phyloP scores from a whole-genome alignment of 805 yeast genomes.

The Candida tammaniensis region DNA sequence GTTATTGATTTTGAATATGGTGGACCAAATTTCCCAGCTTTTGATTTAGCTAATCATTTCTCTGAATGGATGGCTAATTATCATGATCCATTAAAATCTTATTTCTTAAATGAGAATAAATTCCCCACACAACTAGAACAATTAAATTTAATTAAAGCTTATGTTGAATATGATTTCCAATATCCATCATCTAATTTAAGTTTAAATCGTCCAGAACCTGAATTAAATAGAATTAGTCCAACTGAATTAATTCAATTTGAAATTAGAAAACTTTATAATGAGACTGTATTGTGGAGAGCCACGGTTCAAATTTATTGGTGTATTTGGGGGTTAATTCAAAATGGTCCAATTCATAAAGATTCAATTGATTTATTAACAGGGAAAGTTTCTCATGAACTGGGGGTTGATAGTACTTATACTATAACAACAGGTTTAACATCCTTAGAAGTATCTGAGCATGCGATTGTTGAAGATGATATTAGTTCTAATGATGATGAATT shows the following conservation, averaged over 20 bases:
- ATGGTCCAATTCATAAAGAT: slow-evolving; percentile 38
- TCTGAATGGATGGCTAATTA: slow-evolving; percentile 98
- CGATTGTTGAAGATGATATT: slow-evolving; percentile 30
- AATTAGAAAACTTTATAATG: slow-evolving; percentile 56
- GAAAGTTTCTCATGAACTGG: slow-evolving; percentile 22
- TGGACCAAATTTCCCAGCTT: slow-evolving; percentile 86
- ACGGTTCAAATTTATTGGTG: slow-evolving; percentile 80
- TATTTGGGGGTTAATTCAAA: slow-evolving; percentile 88
- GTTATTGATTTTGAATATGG: slow-evolving; percentile 97
- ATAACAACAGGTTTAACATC: slow-evolving; percentile 56
- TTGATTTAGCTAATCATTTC: slow-evolving; percentile 89
- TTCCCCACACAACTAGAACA: slow-evolving; percentile 73
- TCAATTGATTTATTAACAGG: slow-evolving; percentile 10
- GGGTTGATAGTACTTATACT: slow-evolving; percentile 39
- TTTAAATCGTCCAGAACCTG: slow-evolving; percentile 12
- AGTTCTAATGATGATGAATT: slow-evolving; percentile 58
- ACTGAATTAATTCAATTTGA: slow-evolving; percentile 35
- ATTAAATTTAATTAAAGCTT: slow-evolving; percentile 70
- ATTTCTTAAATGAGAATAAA: slow-evolving; percentile 50
- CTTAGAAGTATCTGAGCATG: slow-evolving; percentile 25
- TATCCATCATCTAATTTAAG: slow-evolving; percentile 32
- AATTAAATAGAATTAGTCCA: slow-evolving; percentile 6
- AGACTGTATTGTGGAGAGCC: slow-evolving; percentile 75
- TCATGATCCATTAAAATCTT: slow-evolving; percentile 52
- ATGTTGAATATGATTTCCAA: slow-evolving; percentile 59